Evolutionary conservation across 2,329 filamentous ascomycete species (phyloP).

Genomic region (Pseudogymnoascus pannorum): DNA sequence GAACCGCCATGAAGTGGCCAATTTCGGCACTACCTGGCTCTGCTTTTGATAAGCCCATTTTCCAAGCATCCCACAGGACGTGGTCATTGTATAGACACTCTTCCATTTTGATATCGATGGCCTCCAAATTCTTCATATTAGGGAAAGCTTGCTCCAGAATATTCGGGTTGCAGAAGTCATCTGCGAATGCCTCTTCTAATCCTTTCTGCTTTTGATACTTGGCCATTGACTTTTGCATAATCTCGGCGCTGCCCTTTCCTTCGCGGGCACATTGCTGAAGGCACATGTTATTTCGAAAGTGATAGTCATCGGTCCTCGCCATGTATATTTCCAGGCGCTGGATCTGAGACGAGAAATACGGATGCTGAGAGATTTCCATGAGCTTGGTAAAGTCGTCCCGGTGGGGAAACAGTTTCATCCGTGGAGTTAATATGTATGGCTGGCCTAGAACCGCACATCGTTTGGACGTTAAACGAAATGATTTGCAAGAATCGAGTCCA

Average conservation of each 20-base stretch:
- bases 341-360: slow-evolving; percentile 19
- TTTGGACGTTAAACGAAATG: slow-evolving; percentile 19
- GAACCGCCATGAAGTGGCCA: slow-evolving; percentile 3
- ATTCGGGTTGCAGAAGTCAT: slow-evolving; percentile 16
- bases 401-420: slow-evolving; percentile 19
- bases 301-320: slow-evolving; percentile 25
- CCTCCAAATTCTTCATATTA: slow-evolving; percentile 18
- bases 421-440: slow-evolving; percentile 21
- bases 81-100: slow-evolving; percentile 1
- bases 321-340: slow-evolving; percentile 20
- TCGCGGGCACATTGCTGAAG: slow-evolving; percentile 24
- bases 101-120: slow-evolving; percentile 17
- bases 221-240: slow-evolving; percentile 26
- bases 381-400: slow-evolving; percentile 21
- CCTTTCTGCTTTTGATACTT: slow-evolving; percentile 26
- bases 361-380: slow-evolving; percentile 18
- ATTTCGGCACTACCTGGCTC: neutral
- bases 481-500: slow-evolving; percentile 16
- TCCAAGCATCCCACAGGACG: slow-evolving; percentile 4
- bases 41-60: slow-evolving; percentile 1
- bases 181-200: slow-evolving; percentile 23
- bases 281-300: slow-evolving; percentile 26
- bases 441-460: slow-evolving; percentile 20
- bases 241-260: slow-evolving; percentile 21
- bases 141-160: slow-evolving; percentile 17